Evolutionary conservation across 768 basidiomycete genomes (phyloP), one percentile per base, ranked within the genome.

Genomic region (Leccinum olivaceopallidum): DNA sequence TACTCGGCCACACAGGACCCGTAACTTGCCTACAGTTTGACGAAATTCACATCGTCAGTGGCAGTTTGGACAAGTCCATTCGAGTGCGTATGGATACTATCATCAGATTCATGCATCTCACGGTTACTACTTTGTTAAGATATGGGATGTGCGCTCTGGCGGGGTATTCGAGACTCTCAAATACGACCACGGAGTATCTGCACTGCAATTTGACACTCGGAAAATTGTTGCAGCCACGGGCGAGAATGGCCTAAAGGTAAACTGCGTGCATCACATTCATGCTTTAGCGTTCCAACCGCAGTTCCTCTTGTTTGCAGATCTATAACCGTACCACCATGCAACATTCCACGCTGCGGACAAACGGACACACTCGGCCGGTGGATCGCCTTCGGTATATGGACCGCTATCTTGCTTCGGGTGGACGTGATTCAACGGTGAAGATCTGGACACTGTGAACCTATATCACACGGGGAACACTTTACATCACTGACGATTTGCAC

Each of bases 11-110:
- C 71, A 97, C 92, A 5, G 92, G 81, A 0, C 95, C 97, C 9
- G 86, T 99, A 54, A 98, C 94, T 2, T 94, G 90, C 70, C 80
- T 99, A 7, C 91, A 98, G 73, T 98, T 99, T 70, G 97, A 99
- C 78, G 95, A 98, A 77, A 80, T 90, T 60, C 91, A 97, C 71
- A 89, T 98, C 67, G 87, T 89, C 49, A 95, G 90, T 56, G 97
- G 97, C 42, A 92, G 92, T 72, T 79, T 98, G 44, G 97, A 99
- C 77, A 96, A 95, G 77, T 89, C 91, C 5, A 82, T 99, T 57
- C 82, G 93, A 70, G 93, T 95, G 70, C 67, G 87, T 77, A 7
- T 36, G 32, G 30, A 28, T 56, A 28, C 26, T 53, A 26, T 34
- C 47, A 58, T 55, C 2, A 50, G 42, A 42, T 22, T 53, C 5